Evolutionary conservation across 2,329 filamentous ascomycete species (phyloP), one percentile per base, ranked within the genome.

Genomic region (Fusarium paranaense): DNA sequence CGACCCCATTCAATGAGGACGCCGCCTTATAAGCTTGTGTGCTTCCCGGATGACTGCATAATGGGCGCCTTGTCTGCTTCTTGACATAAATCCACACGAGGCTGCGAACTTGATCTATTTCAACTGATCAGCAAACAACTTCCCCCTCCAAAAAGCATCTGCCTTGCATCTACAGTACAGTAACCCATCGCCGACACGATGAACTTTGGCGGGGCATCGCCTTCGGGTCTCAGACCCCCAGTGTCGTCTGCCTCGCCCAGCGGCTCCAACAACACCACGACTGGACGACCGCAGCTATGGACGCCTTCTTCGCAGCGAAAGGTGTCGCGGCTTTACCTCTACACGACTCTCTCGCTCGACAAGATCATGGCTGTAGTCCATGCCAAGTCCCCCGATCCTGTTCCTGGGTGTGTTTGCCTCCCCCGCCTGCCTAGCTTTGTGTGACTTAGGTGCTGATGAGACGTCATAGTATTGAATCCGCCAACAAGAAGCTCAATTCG

Each of bases 281-380:
- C 82, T 25, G 89, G 89, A 16, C 87, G 89, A 16, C 89, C 89
- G 3, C 86, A 87, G 45, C 85, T 89, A 72, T 91, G 89, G 89
- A 89, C 85, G 11, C 79, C 83, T 16, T 86, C 86, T 3, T 85
- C 86, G 6, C 85, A 87, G 72, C 85, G 89, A 47, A 88, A 88
- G 78, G 82, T 91, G 66, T 84, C 87, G 9, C 84, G 89, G 9
- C 85, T 91, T 9, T 91, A 91, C 71, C 80, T 90, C 64, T 90
- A 88, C 75, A 90, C 88, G 0, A 88, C 83, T 0, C 82, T 90
- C 6, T 85, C 86, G 1, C 81, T 90, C 16, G 81, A 85, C 3
- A 86, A 86, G 79, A 90, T 90, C 25, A 80, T 85, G 56, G 81
- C 83, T 11, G 82, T 87, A 16, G 83, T 91, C 66, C 84, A 86